Evolutionary conservation across 2,329 filamentous ascomycete species (phyloP), one percentile per base, ranked within the genome.

Genomic region (Talaromyces sp.): DNA sequence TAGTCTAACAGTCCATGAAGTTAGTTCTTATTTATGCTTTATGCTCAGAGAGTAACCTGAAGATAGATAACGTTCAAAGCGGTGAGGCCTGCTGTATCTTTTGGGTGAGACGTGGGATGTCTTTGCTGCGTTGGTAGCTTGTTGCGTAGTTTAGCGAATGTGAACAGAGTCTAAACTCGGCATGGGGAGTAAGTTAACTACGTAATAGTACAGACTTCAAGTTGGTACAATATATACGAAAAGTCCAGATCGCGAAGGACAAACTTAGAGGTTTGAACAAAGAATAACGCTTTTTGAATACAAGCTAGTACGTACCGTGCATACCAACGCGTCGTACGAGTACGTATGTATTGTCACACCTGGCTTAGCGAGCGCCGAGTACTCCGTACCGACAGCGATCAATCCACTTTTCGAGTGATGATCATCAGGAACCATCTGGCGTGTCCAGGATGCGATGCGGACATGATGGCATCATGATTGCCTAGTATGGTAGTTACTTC

Each of bases 351-450:
- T 19, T 36, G 34, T 36, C n/a, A 36, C 13, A 36, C 19, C 6
- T 8, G 29, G 25, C 17, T 56, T 22, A 17, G 13, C 3, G 19
- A 31, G 17, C 19, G n/a, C n/a, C n/a, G n/a, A n/a, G n/a, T n/a
- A n/a, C 51, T 36, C 27, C 34, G 54, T 40, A 25, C 19, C 22
- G 19, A 27, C 56, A 43, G 56, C 36, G 25, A 59, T 27, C 22
- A 58, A 59, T 59, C 56, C 36, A 59, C 56, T 59, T 58, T 59
- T 25, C 56, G 36, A 40, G 56, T n/a, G 56, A 29, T 59, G 56
- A 59, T 59, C 56, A 59, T 29, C 56, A 59, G 56, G 56, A 59
- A 59, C 56, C 56, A 59, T 59, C 34, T 45, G 22, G 15, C 27
- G 27, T 43, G 22, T 58, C 19, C 54, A 19, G 29, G 31, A 56